These are phyloP conservation scores for Chondrostereum purpureum DNA, from an alignment of 1,284 basidiomycete species.

Conservation along the genomic window DNA sequence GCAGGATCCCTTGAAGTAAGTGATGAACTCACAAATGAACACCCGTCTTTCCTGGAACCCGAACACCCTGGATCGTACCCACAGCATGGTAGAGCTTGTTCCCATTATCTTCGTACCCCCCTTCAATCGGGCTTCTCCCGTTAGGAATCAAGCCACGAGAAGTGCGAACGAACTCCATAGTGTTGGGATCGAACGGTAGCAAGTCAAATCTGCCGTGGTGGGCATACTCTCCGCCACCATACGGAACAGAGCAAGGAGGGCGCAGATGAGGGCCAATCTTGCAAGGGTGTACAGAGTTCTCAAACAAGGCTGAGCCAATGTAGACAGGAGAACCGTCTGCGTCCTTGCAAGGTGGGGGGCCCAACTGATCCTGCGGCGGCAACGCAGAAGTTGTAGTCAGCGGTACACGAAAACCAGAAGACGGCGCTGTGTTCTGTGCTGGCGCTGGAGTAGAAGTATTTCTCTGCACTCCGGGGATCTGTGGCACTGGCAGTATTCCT, in stretches of 20 bases:
- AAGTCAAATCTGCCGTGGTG: constrained; percentile 65
- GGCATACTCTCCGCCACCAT: constrained; percentile 51
- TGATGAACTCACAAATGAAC: constrained; percentile 50
- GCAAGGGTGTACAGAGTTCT: constrained; percentile 68
- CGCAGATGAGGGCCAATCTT: constrained; percentile 60
- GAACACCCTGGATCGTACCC: constrained; percentile 39
- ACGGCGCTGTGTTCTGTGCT: constrained; percentile 21
- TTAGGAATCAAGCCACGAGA: constrained; percentile 52
- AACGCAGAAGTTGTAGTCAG: constrained; percentile 41
- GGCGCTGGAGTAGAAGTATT: not conserved
- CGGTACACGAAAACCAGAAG: constrained; percentile 60
- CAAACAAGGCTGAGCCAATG: constrained; percentile 64
- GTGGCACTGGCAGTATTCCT: constrained; percentile 3
- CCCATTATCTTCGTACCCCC: constrained; percentile 40
- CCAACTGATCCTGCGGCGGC: constrained; percentile 35
- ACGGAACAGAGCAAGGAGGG: constrained; percentile 51
- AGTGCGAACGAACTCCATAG: constrained; percentile 67
- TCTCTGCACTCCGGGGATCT: constrained; percentile 1
- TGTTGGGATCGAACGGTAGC: constrained; percentile 54
- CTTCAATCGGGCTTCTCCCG: constrained; percentile 39
- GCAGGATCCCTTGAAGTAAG: constrained; percentile 3
- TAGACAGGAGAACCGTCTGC: constrained; percentile 53
- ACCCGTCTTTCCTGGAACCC: constrained; percentile 68
- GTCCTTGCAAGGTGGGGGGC: constrained; percentile 45
- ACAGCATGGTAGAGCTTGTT: constrained; percentile 49